A percentile compares a stretch with the other conserved stretches of the same genome.
Evolutionary conservation across 139 green algal genomes (phyloP).

Genomic region (Deuterostichococcus epilithicus): DNA sequence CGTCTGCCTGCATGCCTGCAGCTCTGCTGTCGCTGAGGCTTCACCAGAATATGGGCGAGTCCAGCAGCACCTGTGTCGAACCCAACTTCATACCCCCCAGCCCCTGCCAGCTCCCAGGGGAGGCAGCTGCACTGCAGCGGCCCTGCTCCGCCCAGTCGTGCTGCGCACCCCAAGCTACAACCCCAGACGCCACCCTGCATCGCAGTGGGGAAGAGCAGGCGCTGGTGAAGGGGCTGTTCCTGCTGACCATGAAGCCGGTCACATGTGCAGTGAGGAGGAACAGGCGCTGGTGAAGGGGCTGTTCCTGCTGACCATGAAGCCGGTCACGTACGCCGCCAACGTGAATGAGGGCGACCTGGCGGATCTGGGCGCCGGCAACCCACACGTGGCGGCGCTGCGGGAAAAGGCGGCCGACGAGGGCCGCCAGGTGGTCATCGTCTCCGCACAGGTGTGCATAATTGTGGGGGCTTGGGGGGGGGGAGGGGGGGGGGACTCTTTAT

Average conservation of each 20-base stretch:
- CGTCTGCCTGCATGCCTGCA: too few relatives aligned
- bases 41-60: too few relatives aligned
- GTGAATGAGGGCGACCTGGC: constrained; percentile 88
- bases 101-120: too few relatives aligned
- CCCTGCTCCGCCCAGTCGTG: too few relatives aligned
- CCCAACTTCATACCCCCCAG: too few relatives aligned
- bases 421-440: constrained; percentile 74
- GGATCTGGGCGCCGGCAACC: constrained; percentile 69
- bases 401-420: constrained; percentile 58
- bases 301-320: constrained; percentile 83
- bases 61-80: too few relatives aligned
- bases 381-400: constrained; percentile 58
- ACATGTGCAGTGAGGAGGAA: constrained; percentile 9
- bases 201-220: constrained; percentile 8
- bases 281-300: constrained; percentile 49
- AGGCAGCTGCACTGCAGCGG: too few relatives aligned
- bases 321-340: constrained; percentile 88
- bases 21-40: too few relatives aligned
- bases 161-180: too few relatives aligned
- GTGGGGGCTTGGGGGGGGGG: too few relatives aligned
- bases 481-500: too few relatives aligned
- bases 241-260: constrained; percentile 77
- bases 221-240: constrained; percentile 60
- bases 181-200: too few relatives aligned
- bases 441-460: constrained; percentile 51